Evolutionary conservation across 1,284 basidiomycete species (phyloP).

Genomic region (Microstroma glucosiphilum): DNA sequence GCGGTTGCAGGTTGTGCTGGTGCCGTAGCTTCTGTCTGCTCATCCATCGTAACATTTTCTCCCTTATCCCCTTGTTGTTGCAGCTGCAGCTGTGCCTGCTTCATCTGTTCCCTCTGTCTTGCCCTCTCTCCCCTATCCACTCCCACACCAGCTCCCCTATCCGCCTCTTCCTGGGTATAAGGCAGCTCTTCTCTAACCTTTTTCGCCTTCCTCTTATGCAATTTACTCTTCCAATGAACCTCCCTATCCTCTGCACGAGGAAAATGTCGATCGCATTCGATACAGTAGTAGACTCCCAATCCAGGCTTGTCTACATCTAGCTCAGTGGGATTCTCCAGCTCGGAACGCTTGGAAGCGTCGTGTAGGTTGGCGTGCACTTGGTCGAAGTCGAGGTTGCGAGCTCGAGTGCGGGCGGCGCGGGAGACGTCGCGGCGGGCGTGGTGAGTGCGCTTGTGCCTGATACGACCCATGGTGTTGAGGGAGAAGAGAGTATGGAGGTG

Average conservation of each 20-base stretch:
- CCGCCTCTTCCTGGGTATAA: constrained; percentile 46
- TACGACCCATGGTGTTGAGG: constrained; percentile 31
- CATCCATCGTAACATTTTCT: not conserved
- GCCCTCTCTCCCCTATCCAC: constrained; percentile 43
- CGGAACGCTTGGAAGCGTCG: constrained; percentile 31
- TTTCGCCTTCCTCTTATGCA: constrained; percentile 47
- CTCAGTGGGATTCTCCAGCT: constrained; percentile 37
- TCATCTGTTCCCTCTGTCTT: not conserved
- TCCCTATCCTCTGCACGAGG: constrained; percentile 40
- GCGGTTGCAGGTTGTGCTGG: no score
- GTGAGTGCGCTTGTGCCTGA: constrained; percentile 47
- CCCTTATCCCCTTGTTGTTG: not conserved
- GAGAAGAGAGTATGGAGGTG: not conserved
- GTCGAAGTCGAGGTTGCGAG: constrained; percentile 46
- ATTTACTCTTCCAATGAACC: constrained; percentile 41
- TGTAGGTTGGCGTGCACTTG: constrained; percentile 45
- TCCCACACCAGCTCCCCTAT: constrained; percentile 42
- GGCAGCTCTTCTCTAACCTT: constrained; percentile 42
- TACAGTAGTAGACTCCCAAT: constrained; percentile 49
- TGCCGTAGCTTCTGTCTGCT: no score
- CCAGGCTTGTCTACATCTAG: constrained; percentile 48
- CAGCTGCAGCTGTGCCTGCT: not conserved
- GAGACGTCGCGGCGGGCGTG: constrained; percentile 48
- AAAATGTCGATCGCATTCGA: constrained; percentile 49
- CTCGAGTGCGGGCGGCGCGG: constrained; percentile 44